Evolutionary conservation across 352 stramenopile genomes (phyloP), one percentile per base, ranked within the genome.

Genomic region (Phytophthora vignae): DNA sequence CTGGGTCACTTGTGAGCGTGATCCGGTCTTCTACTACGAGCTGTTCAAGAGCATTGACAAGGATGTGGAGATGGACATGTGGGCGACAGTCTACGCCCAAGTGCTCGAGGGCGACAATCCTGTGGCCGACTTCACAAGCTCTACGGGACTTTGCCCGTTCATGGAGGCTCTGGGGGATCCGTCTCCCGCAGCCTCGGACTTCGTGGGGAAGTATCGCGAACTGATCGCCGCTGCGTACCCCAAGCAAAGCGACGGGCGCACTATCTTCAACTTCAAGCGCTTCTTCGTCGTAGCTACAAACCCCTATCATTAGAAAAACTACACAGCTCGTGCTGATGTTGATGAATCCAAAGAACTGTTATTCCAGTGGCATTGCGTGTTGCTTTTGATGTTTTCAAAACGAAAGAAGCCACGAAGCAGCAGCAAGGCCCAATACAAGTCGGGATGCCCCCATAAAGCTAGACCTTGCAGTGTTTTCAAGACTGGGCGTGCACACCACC

Each of bases 401-500:
- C 19, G 31, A 42, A 58, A 67, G 22, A 21, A 56, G 27, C 44
- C 48, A 71, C 27, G 68, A 29, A 40, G 31, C 52, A 54, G 42
- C 63, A 60, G 61, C 19, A 72, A 59, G 0, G 27, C 49, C 42
- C 38, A 66, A n/a, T 29, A 65, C 44, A 10, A 59, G 17, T 42
- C 2, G 66, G 10, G 50, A 68, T 17, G 48, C 11, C 6, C 10
- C n/a, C 55, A 17, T 2, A 22, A 49, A 31, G 29, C 11, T 44
- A 11, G 56, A 63, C 25, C 27, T 55, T 6, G 64, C 80, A 4
- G 38, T 52, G 57, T 96, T 94, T 68, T 93, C 82, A 33, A 97
- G 82, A 53, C 86, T 95, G 7, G 90, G 89, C 15, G 90, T 97
- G 69, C 90, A 97, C 9, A 96, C 87, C 14, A 90, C 73, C 4